Conservation (phyloP, 2,329 filamentous ascomycete species). For the Harringtonia aguacate region DNA sequence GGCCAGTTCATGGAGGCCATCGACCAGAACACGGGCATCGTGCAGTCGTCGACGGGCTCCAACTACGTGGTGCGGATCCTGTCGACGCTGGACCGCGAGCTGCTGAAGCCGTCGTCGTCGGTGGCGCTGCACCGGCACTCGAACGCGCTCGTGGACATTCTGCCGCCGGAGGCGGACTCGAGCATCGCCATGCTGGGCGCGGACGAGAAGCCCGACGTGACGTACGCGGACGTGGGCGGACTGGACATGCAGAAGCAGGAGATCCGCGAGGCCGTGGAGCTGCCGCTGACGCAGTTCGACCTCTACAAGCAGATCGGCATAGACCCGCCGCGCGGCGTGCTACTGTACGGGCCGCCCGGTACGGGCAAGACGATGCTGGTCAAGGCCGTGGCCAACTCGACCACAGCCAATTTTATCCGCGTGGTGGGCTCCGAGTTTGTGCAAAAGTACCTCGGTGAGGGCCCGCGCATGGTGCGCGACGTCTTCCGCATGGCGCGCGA, state of each 20-base stretch:
- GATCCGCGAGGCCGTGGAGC: conserved; percentile 93
- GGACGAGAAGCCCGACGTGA: conserved; percentile 96
- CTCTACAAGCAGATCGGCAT: conserved; percentile 99
- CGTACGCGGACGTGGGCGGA: conserved; percentile 94
- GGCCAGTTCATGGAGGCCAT: conserved; percentile 99
- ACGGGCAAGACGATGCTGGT: conserved; percentile 97
- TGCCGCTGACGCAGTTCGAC: conserved; percentile 94
- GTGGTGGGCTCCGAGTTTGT: conserved; percentile 98
- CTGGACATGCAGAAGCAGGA: conserved; percentile 99
- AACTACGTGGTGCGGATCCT: conserved; percentile 99
- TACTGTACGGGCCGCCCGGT: conserved; percentile 91
- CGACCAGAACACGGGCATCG: conserved; percentile 97
- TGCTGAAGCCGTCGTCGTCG: conserved; percentile 94
- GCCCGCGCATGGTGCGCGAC: conserved; percentile 96
- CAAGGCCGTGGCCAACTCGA: conserved; percentile 97
- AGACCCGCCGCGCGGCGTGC: conserved; percentile 89
- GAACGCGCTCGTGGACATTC: conserved; percentile 94
- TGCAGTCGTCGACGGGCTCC: conserved; percentile 94
- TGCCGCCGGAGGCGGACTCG: conserved; percentile 96
- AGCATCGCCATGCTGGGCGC: conserved; percentile 96
- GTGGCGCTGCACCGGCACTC: conserved; percentile 97
- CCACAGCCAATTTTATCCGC: conserved; percentile 94
- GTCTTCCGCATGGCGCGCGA: conserved; percentile 98
- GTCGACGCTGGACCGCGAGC: conserved; percentile 94
- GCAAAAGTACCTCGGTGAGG: conserved; percentile 96